phyloP scores from a whole-genome alignment of 345 rosid genomes.

The Syzygium jambos region DNA sequence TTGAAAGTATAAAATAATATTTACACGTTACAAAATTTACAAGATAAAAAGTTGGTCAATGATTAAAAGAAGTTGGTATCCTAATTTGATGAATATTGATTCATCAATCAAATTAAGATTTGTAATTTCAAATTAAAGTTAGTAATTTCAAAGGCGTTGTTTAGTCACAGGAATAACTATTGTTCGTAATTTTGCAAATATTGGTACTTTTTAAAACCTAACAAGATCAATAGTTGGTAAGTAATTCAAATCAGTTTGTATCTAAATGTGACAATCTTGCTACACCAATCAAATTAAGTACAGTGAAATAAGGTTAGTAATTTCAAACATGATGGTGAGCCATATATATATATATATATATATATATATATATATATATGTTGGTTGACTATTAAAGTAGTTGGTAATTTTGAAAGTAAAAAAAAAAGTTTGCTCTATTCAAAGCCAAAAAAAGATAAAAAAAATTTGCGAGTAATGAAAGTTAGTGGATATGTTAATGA shows the following conservation, averaged over 20 bases:
- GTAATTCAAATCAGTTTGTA: not conserved
- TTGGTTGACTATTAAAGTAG: not conserved
- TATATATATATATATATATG: too few relatives aligned
- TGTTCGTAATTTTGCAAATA: not conserved
- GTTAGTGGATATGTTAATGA: too few relatives aligned
- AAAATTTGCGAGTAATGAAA: too few relatives aligned
- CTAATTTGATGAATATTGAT: too few relatives aligned
- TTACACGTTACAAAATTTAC: too few relatives aligned
- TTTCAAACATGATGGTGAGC: not conserved
- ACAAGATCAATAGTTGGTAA: not conserved
- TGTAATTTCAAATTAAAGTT: not conserved
- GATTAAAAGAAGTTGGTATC: accelerated
- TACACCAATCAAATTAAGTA: not conserved
- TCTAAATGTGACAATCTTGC: not conserved
- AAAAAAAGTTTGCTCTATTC: not conserved
- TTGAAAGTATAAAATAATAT: accelerated
- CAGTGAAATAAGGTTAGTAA: too few relatives aligned
- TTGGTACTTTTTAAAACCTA: not conserved
- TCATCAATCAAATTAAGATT: not conserved
- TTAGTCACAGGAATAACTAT: not conserved
- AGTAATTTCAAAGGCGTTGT: not conserved
- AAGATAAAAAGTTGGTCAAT: not conserved
- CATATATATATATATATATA: too few relatives aligned
- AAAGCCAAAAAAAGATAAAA: not conserved
- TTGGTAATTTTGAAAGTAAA: not conserved